Conservation (phyloP, 768 basidiomycete species). For the Lactarius hengduanensis region DNA sequence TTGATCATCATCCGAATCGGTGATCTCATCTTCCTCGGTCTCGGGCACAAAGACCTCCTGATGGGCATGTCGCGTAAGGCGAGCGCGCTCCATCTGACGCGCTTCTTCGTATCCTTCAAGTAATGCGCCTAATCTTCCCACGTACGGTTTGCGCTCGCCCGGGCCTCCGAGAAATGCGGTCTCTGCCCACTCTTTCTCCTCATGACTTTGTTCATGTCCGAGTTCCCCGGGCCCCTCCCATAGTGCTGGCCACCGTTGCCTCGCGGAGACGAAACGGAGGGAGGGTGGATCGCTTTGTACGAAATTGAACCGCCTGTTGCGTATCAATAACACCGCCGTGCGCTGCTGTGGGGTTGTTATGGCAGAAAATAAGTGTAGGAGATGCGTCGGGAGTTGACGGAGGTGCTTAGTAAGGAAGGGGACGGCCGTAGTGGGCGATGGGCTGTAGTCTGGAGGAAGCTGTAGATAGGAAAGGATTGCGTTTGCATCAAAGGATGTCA, state of each 20-base stretch:
- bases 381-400: constrained; percentile 62
- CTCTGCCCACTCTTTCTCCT: constrained; percentile 71
- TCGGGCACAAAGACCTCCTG: constrained; percentile 57
- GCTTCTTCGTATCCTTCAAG: constrained; percentile 77
- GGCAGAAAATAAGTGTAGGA: constrained; percentile 46
- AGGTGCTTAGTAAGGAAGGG: constrained; percentile 63
- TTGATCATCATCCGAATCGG: constrained; percentile 46
- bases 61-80: constrained; percentile 45
- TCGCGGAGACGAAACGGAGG: constrained; percentile 53
- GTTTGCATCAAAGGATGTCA: constrained; percentile 24
- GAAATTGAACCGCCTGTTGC: constrained; percentile 73
- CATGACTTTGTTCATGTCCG: constrained; percentile 53
- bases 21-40: constrained; percentile 65
- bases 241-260: constrained; percentile 60
- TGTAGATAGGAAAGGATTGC: constrained; percentile 51
- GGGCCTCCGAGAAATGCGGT: constrained; percentile 56
- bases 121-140: constrained; percentile 67
- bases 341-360: constrained; percentile 61
- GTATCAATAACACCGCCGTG: constrained; percentile 57
- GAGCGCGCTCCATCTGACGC: constrained; percentile 62
- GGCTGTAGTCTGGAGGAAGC: constrained; percentile 55
- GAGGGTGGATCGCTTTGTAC: constrained; percentile 52
- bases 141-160: constrained; percentile 44
- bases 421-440: constrained; percentile 57
- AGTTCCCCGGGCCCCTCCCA: constrained; percentile 58